A percentile compares a stretch with the other conserved stretches of the same genome.
These are phyloP conservation scores for Clonostachys rhizophaga DNA, from an alignment of 2,329 filamentous ascomycete genomes.

Conservation along the genomic window DNA sequence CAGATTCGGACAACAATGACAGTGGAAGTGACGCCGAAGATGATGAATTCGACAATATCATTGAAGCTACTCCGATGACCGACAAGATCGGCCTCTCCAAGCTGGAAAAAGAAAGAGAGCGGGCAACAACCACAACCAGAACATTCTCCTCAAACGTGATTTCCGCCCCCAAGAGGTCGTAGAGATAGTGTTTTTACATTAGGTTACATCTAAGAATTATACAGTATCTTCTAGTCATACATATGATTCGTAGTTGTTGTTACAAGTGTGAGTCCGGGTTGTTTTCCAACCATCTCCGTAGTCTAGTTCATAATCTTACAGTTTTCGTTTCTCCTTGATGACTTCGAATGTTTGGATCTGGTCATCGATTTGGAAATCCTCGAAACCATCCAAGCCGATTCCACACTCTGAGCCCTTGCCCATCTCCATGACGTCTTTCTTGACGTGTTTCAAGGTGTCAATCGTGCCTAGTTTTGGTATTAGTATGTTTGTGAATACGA, in stretches of 20 bases:
- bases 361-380: conserved; percentile 75
- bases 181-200: not conserved
- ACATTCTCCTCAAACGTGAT: conserved; percentile 46
- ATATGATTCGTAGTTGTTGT: conserved; percentile 2
- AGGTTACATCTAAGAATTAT: too few species aligned
- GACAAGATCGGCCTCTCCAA: conserved; percentile 68
- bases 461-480: conserved; percentile 57
- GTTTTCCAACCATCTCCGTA: conserved; percentile 3
- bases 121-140: conserved; percentile 39
- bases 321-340: conserved; percentile 61
- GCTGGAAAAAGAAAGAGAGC: conserved; percentile 50
- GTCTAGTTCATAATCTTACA: conserved; percentile 27
- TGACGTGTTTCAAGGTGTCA: conserved; percentile 80
- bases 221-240: not conserved
- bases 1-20: conserved; percentile 64
- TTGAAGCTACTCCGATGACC: conserved; percentile 84
- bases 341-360: conserved; percentile 86
- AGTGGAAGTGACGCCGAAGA: conserved; percentile 53
- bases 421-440: conserved; percentile 88
- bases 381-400: conserved; percentile 77
- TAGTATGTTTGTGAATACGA: not conserved
- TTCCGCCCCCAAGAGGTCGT: conserved; percentile 42
- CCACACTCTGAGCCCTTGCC: conserved; percentile 92
- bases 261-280: conserved; percentile 1
- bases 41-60: conserved; percentile 87